Percentiles rank a stretch among this genome's conserved stretches.
phyloP scores from a whole-genome alignment of 225 moss, liverwort and hornwort species.

The Polytrichum formosum region DNA sequence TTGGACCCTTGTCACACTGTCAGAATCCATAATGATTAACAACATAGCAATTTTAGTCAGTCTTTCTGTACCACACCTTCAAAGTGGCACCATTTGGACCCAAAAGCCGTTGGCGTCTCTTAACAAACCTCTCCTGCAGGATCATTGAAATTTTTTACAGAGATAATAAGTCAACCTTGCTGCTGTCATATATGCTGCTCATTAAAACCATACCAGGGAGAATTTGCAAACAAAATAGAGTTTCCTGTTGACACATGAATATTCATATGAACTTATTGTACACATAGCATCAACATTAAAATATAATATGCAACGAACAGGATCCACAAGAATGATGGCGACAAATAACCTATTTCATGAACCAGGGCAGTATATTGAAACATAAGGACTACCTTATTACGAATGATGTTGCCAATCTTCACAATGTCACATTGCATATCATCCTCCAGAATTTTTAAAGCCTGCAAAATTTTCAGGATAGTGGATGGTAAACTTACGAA shows the following conservation, averaged over 20 bases:
- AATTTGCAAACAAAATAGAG: too few relatives aligned
- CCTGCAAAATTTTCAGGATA: constrained; percentile 38
- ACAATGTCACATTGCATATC: constrained; percentile 98
- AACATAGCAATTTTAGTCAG: too few relatives aligned
- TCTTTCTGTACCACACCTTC: constrained; percentile 40
- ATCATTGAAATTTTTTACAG: not conserved
- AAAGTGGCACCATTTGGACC: constrained; percentile 97
- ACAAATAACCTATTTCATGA: too few relatives aligned
- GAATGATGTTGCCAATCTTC: constrained; percentile 83
- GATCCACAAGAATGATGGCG: too few relatives aligned
- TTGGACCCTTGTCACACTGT: too few relatives aligned
- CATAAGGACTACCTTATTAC: constrained; percentile 65
- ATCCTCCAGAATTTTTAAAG: constrained; percentile 88
- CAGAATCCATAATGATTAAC: too few relatives aligned
- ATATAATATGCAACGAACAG: too few relatives aligned
- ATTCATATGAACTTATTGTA: too few relatives aligned
- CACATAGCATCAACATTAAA: too few relatives aligned
- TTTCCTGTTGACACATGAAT: too few relatives aligned
- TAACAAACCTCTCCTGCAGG: constrained; percentile 91
- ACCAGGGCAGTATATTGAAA: not conserved
- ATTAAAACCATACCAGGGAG: too few relatives aligned
- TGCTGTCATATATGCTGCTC: not conserved
- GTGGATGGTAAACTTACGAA: too few relatives aligned
- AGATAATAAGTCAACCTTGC: not conserved
- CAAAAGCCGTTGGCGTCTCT: constrained; percentile 88